Base-by-base conservation (phyloP, 352 stramenopile genomes). In the Phytophthora capsici region DNA sequence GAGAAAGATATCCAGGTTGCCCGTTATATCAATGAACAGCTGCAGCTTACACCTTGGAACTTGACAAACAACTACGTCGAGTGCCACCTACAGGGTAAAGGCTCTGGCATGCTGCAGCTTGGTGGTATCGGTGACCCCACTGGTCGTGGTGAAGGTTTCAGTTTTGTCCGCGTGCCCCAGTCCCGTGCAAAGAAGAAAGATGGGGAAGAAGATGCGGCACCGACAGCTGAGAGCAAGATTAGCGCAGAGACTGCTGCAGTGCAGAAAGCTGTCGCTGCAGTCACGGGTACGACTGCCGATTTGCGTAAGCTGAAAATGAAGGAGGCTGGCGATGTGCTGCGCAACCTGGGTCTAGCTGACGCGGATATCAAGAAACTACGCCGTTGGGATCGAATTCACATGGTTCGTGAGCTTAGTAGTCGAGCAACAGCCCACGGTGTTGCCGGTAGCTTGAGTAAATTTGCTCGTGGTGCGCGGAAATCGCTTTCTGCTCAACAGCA, bases 281-380 rank as follows among this genome's bases (percentile, higher is more conserved):
- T 95, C 8, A 95, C 87, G 6, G 87, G 87, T 46, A 95, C 87
- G 6, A 93, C 87, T 22, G 87, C 87, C 8, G 87, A 95, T 84
- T 67, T 95, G 54, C 83, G 86, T 45, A 93, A 93, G 54, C 73
- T 95, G 14, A 95, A 90, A 64, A 95, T 95, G 86, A 95, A 93
- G 54, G 84, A 93, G 46, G 80, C 84, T 23, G 86, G 84, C 38
- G 80, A 92, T 69, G 86, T 93, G 53, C 56, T 95, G 54, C 84
- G 82, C 30, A 93, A 93, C 55, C 71, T 93, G 17, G 85, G 85
- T 70, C 73, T 93, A 40, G 71, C 83, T 25, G 86, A 95, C 17
- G 78, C 73, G 16, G 84, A 95, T 75, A 93, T 95, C 60, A 89
- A 88, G 51, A 93, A 93, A 49, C 59, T 95, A 52, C 75, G 77